phyloP scores from a whole-genome alignment of 192 early-diverging fungal species.

The Umbelopsis sp. region DNA sequence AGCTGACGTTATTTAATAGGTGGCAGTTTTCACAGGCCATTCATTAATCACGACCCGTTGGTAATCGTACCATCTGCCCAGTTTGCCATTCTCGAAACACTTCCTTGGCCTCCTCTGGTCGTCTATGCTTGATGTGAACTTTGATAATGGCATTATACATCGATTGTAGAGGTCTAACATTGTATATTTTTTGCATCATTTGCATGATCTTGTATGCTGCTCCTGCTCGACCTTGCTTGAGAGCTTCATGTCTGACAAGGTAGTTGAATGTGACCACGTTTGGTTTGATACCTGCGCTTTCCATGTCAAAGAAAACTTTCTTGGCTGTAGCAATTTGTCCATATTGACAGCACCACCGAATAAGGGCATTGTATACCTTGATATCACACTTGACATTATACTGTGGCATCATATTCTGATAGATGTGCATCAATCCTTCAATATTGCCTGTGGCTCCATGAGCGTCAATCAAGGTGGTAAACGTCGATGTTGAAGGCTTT shows the following conservation, averaged over 20 bases:
- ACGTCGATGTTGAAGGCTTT: conserved; percentile 23
- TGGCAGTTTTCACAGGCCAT: not conserved
- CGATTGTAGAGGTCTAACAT: conserved; percentile 24
- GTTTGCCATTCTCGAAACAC: conserved; percentile 24
- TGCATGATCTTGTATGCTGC: conserved; percentile 30
- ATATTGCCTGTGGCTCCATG: conserved; percentile 34
- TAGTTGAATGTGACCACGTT: conserved; percentile 40
- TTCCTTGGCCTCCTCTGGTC: conserved; percentile 29
- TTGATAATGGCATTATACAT: conserved; percentile 33
- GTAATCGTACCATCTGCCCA: conserved; percentile 2
- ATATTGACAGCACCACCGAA: conserved; percentile 35
- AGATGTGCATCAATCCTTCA: conserved; percentile 25
- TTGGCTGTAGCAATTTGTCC: conserved; percentile 27
- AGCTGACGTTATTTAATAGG: too few species aligned
- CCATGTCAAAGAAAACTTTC: conserved; percentile 37
- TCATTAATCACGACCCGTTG: not conserved
- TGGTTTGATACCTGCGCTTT: conserved; percentile 22
- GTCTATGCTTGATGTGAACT: conserved; percentile 31
- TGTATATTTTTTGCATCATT: conserved; percentile 27
- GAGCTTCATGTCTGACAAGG: conserved; percentile 36
- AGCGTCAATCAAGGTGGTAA: conserved; percentile 34
- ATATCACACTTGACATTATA: conserved; percentile 17
- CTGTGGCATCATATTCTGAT: conserved; percentile 35
- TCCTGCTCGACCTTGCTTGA: conserved; percentile 22
- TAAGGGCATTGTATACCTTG: conserved; percentile 27